phyloP scores from a whole-genome alignment of 305 asterid species.

The Solanum hybrid region DNA sequence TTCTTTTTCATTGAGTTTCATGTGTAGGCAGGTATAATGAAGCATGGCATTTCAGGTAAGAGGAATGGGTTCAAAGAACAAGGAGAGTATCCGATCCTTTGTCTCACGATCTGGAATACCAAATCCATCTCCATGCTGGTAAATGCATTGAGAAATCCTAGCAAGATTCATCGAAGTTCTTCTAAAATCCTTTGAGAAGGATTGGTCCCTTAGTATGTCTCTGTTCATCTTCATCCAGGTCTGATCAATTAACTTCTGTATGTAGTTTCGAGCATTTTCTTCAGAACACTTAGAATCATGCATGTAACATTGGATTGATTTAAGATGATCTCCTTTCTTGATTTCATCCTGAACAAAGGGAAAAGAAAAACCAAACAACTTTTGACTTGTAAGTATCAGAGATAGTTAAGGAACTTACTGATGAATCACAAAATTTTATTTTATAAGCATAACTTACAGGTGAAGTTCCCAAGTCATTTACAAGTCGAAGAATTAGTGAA shows the following conservation, averaged over 20 bases:
- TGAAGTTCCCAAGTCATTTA: conserved; percentile 62
- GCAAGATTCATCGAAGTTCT: conserved; percentile 45
- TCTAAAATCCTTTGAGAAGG: conserved; percentile 12
- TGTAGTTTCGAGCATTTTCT: conserved; percentile 36
- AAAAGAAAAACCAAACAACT: too few relatives aligned
- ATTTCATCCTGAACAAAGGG: conserved; percentile 31
- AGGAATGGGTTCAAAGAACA: too few relatives aligned
- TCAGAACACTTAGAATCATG: conserved; percentile 31
- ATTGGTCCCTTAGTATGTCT: conserved; percentile 27
- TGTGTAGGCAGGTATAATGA: too few relatives aligned
- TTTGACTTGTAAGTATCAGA: too few relatives aligned
- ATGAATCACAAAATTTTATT: too few relatives aligned
- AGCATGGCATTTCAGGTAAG: too few relatives aligned
- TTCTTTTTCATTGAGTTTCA: too few relatives aligned
- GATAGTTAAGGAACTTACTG: too few relatives aligned
- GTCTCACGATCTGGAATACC: conserved; percentile 40
- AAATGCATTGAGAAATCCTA: conserved; percentile 36
- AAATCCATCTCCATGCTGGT: conserved; percentile 57
- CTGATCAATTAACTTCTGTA: conserved; percentile 21
- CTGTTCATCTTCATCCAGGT: conserved; percentile 39
- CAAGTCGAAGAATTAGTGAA: conserved; percentile 38
- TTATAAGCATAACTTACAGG: conserved; percentile 21
- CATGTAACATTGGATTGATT: conserved; percentile 53
- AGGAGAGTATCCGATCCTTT: conserved; percentile 25
- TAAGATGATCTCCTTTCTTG: conserved; percentile 45